Evolutionary conservation across 768 basidiomycete genomes (phyloP).

Genomic region (Cystofilobasidium capitatum): DNA sequence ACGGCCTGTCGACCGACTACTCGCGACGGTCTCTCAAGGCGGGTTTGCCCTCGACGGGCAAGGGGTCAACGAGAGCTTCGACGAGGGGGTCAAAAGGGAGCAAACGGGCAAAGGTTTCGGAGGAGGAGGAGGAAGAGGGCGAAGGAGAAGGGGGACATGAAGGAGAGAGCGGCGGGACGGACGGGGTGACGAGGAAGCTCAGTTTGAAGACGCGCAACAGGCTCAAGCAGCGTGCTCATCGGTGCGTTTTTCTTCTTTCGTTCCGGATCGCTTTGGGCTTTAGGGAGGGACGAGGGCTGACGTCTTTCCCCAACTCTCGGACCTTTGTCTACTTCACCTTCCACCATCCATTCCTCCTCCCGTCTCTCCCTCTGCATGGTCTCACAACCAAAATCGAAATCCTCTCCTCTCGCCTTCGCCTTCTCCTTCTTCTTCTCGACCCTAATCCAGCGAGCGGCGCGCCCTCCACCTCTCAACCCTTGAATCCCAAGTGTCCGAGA

Average conservation of each 20-base stretch:
- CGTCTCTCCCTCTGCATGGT: too few species aligned
- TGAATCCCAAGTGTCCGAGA: constrained; percentile 8
- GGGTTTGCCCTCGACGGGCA: too few species aligned
- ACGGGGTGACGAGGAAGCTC: constrained; percentile 5
- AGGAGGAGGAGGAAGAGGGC: constrained; percentile 7
- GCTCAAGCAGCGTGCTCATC: constrained; percentile 11
- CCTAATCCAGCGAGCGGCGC: background rate
- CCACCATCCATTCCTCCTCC: background rate
- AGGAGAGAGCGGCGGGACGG: background rate
- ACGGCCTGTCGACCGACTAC: background rate
- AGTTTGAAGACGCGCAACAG: constrained; percentile 15
- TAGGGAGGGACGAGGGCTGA: too few species aligned
- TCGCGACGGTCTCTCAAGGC: background rate
- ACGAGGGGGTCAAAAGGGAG: background rate
- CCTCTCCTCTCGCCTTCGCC: background rate
- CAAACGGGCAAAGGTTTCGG: background rate
- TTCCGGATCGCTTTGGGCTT: background rate
- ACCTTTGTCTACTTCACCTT: background rate
- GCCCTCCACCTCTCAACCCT: constrained; percentile 11
- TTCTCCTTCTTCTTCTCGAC: too few species aligned
- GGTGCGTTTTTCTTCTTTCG: background rate
- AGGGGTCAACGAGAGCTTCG: background rate
- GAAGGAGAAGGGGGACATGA: background rate
- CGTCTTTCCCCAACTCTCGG: background rate
- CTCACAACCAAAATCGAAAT: too few species aligned